Evolutionary conservation across 495 filamentous ascomycete species (phyloP), one percentile per base, ranked within the genome.

Genomic region (Annulohypoxylon maeteangense): DNA sequence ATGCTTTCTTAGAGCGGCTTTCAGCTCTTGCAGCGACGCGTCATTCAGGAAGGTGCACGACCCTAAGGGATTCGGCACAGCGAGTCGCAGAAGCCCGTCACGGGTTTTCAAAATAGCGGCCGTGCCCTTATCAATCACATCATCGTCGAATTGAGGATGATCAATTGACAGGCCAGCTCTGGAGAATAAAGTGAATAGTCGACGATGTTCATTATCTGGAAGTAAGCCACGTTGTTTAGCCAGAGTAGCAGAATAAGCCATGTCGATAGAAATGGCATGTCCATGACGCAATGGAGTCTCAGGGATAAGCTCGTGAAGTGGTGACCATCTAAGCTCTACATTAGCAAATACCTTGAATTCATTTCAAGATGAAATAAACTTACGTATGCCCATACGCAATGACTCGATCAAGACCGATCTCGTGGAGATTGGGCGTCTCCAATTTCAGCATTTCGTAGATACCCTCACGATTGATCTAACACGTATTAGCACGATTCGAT

Each of bases 351-450:
- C 20, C 40, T 42, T 11, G 8, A 8, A 32, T 29, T 14, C 2
- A 40, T 34, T 10, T 7, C n/a, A 0, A 45, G 31, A 20, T 25
- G 23, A 0, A 40, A 8, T 3, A 7, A n/a, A 75, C 81, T 75
- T 68, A 86, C 85, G 88, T 90, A 71, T 90, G 88, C 6, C 89
- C 89, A 68, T 88, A 90, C n/a, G 88, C 88, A 68, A 90, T 90
- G 12, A 90, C 87, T 47, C 89, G 77, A 70, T 90, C 87, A 7
- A 90, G 79, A 0, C 84, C 86, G 63, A 90, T 86, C 76, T 90
- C 88, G 53, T 90, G 87, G 3, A 90, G 80, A 57, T 90, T 90
- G 3, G 88, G 88, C 2, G 86, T 86, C 76, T 90, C 88, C 12
- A 90, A 78, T 74, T 87, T 86, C 64, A 90, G 69, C 87, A 91